Conservation (phyloP, 2,329 filamentous ascomycete genomes). For the Myriosclerotinia scirpicola region DNA sequence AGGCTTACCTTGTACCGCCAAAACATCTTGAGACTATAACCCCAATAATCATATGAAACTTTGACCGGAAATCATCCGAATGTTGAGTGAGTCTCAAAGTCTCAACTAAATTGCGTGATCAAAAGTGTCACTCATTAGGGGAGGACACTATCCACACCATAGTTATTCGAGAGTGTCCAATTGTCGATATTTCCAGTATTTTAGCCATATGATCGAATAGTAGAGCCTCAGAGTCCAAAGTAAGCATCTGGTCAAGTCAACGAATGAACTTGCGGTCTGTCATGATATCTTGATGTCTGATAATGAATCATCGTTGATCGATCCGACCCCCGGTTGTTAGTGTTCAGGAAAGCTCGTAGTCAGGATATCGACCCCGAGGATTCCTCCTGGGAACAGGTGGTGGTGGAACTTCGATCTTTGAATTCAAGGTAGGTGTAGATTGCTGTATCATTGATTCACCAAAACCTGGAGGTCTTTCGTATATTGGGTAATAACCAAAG, state of each 20-base stretch:
- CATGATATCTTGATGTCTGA: too few relatives aligned
- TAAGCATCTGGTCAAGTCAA: not conserved
- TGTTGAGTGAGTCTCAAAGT: not conserved
- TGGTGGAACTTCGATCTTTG: not conserved
- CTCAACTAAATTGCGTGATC: not conserved
- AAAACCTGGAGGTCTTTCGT: not conserved
- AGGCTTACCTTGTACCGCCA: too few relatives aligned
- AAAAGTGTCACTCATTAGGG: not conserved
- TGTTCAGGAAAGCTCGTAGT: not conserved
- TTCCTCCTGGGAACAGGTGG: not conserved
- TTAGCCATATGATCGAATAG: not conserved
- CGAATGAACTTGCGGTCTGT: not conserved
- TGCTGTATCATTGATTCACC: not conserved
- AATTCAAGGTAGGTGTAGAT: not conserved
- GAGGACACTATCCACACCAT: not conserved
- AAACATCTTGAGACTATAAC: not conserved
- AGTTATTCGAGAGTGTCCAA: not conserved
- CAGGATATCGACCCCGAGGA: slow-evolving; percentile 8
- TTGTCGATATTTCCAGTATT: not conserved
- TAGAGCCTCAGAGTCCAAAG: not conserved
- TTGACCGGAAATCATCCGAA: slow-evolving; percentile 1
- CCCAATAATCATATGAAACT: not conserved
- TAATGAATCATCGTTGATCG: not conserved
- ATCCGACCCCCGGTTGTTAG: not conserved
- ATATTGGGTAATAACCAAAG: slow-evolving; percentile 7